Percentiles rank a stretch among this genome's conserved stretches.
Evolutionary conservation across 2,329 filamentous ascomycete genomes (phyloP).

Genomic region (Microcyclospora pomicola): DNA sequence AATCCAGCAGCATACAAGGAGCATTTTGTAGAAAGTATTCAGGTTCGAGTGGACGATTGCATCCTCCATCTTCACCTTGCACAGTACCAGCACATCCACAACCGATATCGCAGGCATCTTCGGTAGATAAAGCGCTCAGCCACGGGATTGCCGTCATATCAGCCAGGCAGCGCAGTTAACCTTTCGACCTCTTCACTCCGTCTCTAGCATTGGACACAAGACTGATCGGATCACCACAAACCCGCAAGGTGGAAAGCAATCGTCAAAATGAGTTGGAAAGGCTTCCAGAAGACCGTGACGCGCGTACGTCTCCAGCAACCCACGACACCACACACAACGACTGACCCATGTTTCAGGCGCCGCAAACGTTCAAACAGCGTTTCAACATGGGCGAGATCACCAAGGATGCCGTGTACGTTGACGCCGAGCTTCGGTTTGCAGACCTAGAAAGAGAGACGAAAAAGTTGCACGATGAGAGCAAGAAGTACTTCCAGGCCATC

Average conservation of each 20-base stretch:
- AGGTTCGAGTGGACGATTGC: too few relatives aligned
- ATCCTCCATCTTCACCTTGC: too few relatives aligned
- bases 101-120: too few relatives aligned
- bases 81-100: too few relatives aligned
- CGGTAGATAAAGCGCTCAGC: too few relatives aligned
- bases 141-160: too few relatives aligned
- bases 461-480: constrained; percentile 89
- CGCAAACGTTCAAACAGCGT: constrained; percentile 77
- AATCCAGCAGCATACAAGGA: too few relatives aligned
- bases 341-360: constrained; percentile 43
- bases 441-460: constrained; percentile 95
- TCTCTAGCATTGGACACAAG: too few relatives aligned
- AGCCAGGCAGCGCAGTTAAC: too few relatives aligned
- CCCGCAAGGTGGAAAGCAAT: constrained; percentile 2
- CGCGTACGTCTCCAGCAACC: constrained; percentile 45
- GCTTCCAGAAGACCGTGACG: constrained; percentile 77
- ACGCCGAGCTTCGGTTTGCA: constrained; percentile 84
- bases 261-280: constrained; percentile 81
- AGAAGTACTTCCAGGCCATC: constrained; percentile 95
- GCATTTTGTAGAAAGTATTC: too few relatives aligned
- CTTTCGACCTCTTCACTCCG: too few relatives aligned
- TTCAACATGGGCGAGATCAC: constrained; percentile 95
- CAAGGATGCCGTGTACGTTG: constrained; percentile 87
- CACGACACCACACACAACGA: constrained; percentile 1
- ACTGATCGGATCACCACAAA: background rate